Base-by-base conservation (phyloP, 1,284 basidiomycete species). In the Fomitopsis schrenkii region DNA sequence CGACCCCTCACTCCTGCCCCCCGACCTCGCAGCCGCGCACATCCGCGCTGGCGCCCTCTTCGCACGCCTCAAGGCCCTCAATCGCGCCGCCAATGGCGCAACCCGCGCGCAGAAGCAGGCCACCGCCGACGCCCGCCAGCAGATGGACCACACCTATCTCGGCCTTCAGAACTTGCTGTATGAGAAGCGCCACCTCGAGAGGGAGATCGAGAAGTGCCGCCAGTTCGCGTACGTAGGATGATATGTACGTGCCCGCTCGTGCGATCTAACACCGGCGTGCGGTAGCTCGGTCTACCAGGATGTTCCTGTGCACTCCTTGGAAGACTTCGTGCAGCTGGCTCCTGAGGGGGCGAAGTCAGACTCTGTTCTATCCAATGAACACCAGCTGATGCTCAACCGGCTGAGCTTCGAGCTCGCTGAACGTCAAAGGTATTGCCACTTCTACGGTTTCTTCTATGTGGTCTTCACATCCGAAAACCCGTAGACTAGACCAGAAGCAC, bases 141-240 rank as follows among this genome's bases (percentile, higher is more conserved):
- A 90, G 64, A 91, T 93, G 88, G 91, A 93, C 75, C 88, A 92
- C 74, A 86, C 90, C 1, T 85, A 91, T 74, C 84, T 93, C 33
- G 84, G 87, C 15, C 82, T 93, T 38, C 91, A 93, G 73, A 93
- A 93, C 66, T 76, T 93, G 45, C 80, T 91, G 57, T 93, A 93
- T 66, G 91, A 93, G 74, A 91, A 91, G 71, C 79, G 91, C 35
- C 91, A 93, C 71, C 81, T 93, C 10, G 91, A 93, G 72, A 81
- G 90, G 63, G 91, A 93, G 76, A 93, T 93, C 36, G 91, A 93
- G 69, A 93, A 93, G 73, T 93, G 91, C 74, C 83, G 88, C 59
- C 90, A 93, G 69, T 93, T 93, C 72, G 90, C 88, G 91, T 93
- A 71, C 71, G 89, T 69, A 4, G 38, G 8, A 59, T n/a, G 61